Evolutionary conservation across 2,329 filamentous ascomycete genomes (phyloP).

Genomic region (Periconia sp.): DNA sequence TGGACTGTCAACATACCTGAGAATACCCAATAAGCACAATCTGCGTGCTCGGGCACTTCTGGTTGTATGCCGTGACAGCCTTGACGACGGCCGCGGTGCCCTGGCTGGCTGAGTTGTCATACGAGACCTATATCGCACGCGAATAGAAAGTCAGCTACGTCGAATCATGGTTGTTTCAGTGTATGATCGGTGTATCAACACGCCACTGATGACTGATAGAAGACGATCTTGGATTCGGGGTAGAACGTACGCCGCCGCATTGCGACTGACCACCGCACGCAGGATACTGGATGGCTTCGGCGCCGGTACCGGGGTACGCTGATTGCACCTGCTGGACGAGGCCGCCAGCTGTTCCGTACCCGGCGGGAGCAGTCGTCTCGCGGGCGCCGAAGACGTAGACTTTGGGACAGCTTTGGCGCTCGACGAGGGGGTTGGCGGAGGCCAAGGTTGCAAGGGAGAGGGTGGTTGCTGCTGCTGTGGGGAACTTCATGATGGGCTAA

Average conservation of each 20-base stretch:
- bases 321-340: slow-evolving; percentile 45
- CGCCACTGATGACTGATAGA: too few species aligned
- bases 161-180: too few species aligned
- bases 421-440: slow-evolving; percentile 39
- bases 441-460: slow-evolving; percentile 32
- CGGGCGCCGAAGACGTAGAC: slow-evolving; percentile 50
- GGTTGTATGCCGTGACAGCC: slow-evolving; percentile 61
- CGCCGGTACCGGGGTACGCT: slow-evolving; percentile 44
- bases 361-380: slow-evolving; percentile 45
- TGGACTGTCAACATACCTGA: slow-evolving; percentile 46
- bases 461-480: slow-evolving; percentile 31
- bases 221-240: background rate
- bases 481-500: slow-evolving; percentile 29
- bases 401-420: slow-evolving; percentile 43
- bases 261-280: slow-evolving; percentile 63
- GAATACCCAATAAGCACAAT: slow-evolving; percentile 66
- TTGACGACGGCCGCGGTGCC: slow-evolving; percentile 62
- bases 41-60: slow-evolving; percentile 58
- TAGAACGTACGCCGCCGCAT: slow-evolving; percentile 54
- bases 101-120: slow-evolving; percentile 60
- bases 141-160: too few species aligned
- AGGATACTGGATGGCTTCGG: slow-evolving; percentile 50
- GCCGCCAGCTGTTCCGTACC: slow-evolving; percentile 44
- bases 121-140: slow-evolving; percentile 42
- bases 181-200: too few species aligned